Conservation (phyloP, 2,329 filamentous ascomycete species). For the Malbranchea zuffiana region DNA sequence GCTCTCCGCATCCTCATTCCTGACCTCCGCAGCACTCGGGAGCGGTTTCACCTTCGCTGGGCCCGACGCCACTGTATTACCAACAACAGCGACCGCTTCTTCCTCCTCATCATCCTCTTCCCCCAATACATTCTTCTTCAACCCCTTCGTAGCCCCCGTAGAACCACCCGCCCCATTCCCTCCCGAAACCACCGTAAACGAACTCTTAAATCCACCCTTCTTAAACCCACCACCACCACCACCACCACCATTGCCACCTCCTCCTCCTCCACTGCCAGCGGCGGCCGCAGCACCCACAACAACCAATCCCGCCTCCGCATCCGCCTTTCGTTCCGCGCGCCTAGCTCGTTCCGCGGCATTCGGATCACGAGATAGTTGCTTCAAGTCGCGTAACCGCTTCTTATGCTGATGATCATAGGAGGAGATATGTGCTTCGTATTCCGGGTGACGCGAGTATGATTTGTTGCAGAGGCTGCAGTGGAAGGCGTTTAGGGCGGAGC, state of each 20-base stretch:
- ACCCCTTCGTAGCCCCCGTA: slow-evolving; percentile 15
- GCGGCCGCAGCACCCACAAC: slow-evolving; percentile 26
- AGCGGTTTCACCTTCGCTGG: not conserved
- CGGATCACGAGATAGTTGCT: slow-evolving; percentile 35
- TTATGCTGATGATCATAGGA: slow-evolving; percentile 95
- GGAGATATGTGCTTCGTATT: slow-evolving; percentile 87
- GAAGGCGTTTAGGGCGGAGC: slow-evolving; percentile 68
- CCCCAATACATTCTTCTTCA: slow-evolving; percentile 33
- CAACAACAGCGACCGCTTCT: slow-evolving; percentile 18
- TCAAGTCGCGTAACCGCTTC: slow-evolving; percentile 46
- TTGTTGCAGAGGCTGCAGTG: slow-evolving; percentile 83
- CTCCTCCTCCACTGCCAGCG: slow-evolving; percentile 15
- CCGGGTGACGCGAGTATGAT: slow-evolving; percentile 88
- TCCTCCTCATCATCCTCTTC: slow-evolving; percentile 33
- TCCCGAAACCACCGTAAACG: slow-evolving; percentile 50
- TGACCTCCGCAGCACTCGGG: slow-evolving; percentile 15
- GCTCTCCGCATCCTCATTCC: slow-evolving; percentile 56
- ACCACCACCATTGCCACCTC: slow-evolving; percentile 30
- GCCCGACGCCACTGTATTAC: slow-evolving; percentile 8
- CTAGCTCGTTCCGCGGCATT: slow-evolving; percentile 35
- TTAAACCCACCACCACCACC: slow-evolving; percentile 47
- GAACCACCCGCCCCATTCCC: slow-evolving; percentile 15
- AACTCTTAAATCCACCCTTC: slow-evolving; percentile 73
- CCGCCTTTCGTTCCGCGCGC: slow-evolving; percentile 33
- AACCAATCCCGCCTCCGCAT: slow-evolving; percentile 32